Conservation (phyloP, 1,284 basidiomycete species). For the Sanghuangporus sanghuang region DNA sequence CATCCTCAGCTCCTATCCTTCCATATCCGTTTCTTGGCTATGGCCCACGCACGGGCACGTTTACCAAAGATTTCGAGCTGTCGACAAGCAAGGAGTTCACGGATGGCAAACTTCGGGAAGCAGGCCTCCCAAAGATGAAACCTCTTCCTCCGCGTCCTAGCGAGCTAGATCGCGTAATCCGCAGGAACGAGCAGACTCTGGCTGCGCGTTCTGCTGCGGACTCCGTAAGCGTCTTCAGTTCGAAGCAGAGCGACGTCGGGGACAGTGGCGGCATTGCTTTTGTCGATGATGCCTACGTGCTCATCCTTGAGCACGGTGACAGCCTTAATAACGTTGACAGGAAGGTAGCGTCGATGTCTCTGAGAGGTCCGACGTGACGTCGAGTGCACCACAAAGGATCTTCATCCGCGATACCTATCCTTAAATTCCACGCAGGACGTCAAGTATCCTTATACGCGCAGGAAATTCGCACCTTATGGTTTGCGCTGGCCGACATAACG, state of each 20-base stretch:
- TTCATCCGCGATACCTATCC: not conserved
- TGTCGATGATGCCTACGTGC: slow-evolving; percentile 8
- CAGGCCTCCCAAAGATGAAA: not conserved
- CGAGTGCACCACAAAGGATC: not conserved
- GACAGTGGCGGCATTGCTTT: slow-evolving; percentile 9
- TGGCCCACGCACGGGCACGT: not conserved
- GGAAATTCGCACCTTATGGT: not conserved
- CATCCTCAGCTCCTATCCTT: not conserved
- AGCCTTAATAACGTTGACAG: not conserved
- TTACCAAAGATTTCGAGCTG: not conserved
- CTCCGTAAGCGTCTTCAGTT: slow-evolving; percentile 3
- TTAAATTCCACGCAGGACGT: not conserved
- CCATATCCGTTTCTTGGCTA: not conserved
- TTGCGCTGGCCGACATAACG: not conserved
- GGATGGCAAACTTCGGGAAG: not conserved
- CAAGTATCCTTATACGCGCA: not conserved
- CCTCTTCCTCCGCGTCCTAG: not conserved
- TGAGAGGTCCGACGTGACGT: no score
- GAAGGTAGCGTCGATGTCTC: not conserved
- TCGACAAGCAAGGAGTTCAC: not conserved
- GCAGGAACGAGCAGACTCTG: not conserved
- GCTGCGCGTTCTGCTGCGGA: not conserved
- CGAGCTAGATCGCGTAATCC: not conserved
- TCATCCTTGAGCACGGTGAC: not conserved
- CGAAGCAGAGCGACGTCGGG: slow-evolving; percentile 5